Percentiles rank a stretch among this genome's conserved stretches.
These are phyloP conservation scores for Pistacia vera DNA, from an alignment of 345 rosid genomes.

Conservation along the genomic window DNA sequence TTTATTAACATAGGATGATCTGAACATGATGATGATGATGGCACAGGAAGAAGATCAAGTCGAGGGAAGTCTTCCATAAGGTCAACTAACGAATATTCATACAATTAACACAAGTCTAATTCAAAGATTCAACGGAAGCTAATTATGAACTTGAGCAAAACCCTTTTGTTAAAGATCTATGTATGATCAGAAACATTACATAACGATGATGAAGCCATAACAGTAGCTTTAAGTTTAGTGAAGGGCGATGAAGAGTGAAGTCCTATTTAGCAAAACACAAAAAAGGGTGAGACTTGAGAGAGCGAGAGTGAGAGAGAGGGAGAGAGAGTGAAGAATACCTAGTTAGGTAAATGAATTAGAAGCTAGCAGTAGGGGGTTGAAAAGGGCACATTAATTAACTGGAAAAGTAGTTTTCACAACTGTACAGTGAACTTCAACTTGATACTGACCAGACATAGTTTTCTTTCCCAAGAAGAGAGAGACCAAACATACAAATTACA, in stretches of 20 bases:
- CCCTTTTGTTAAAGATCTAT: background rate
- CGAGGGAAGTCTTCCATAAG: conserved; percentile 46
- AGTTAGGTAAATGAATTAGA: background rate
- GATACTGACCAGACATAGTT: conserved; percentile 44
- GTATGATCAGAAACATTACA: background rate
- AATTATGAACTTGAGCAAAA: background rate
- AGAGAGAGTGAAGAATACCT: conserved; percentile 13
- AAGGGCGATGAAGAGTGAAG: no score
- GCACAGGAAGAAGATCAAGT: conserved; percentile 23
- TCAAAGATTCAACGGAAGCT: no score
- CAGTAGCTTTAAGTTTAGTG: no score
- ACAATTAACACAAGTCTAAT: no score
- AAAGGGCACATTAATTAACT: background rate
- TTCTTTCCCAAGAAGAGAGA: conserved; percentile 49
- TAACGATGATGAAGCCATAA: no score
- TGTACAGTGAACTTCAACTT: conserved; percentile 1
- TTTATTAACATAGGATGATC: conserved; percentile 3
- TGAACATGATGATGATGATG: conserved; percentile 8
- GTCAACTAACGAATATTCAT: background rate
- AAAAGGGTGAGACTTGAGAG: conserved; percentile 7
- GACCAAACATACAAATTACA: background rate
- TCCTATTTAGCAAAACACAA: background rate
- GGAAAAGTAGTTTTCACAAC: conserved; percentile 7
- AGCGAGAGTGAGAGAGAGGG: conserved; percentile 11
- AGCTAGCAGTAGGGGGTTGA: background rate